Evolutionary conservation across 2,329 filamentous ascomycete genomes (phyloP).

Genomic region (Periconia sp.): DNA sequence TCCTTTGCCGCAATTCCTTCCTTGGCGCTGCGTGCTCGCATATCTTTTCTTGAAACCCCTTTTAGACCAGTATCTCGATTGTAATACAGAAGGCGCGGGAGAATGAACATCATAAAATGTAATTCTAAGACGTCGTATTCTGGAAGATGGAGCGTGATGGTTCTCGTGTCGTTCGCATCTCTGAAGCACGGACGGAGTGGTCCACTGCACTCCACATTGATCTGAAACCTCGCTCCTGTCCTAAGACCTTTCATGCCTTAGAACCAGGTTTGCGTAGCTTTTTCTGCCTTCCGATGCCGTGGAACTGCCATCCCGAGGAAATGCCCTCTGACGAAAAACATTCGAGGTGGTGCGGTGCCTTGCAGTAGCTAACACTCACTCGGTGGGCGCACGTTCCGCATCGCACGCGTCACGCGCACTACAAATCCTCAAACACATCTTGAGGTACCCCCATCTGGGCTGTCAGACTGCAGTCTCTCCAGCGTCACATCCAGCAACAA

Average conservation of each 20-base stretch:
- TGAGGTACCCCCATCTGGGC: not conserved
- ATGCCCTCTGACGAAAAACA: too few species aligned
- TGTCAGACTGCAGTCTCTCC: not conserved
- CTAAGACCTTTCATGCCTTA: slow-evolving; percentile 25
- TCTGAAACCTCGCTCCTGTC: slow-evolving; percentile 24
- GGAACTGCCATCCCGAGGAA: slow-evolving; percentile 1
- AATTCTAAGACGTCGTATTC: slow-evolving; percentile 3
- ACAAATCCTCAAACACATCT: slow-evolving; percentile 21
- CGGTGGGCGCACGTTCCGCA: not conserved
- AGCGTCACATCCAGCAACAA: slow-evolving; percentile 1
- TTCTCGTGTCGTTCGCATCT: slow-evolving; percentile 7
- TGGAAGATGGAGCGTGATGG: slow-evolving; percentile 1
- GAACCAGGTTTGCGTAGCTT: slow-evolving; percentile 11
- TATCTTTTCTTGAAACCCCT: slow-evolving; percentile 2
- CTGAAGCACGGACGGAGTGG: slow-evolving; percentile 23
- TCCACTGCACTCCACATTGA: slow-evolving; percentile 13
- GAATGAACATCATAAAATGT: slow-evolving; percentile 1
- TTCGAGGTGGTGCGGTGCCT: too few species aligned
- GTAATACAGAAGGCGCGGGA: slow-evolving; percentile 5
- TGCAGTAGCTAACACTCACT: too few species aligned
- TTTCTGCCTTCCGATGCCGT: slow-evolving; percentile 4
- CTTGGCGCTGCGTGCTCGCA: slow-evolving; percentile 10
- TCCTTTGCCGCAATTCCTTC: slow-evolving; percentile 10
- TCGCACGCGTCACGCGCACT: slow-evolving; percentile 6
- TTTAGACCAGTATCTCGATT: slow-evolving; percentile 1